Evolutionary conservation across 2,329 filamentous ascomycete genomes (phyloP).

Genomic region (Pyricularia grisea): DNA sequence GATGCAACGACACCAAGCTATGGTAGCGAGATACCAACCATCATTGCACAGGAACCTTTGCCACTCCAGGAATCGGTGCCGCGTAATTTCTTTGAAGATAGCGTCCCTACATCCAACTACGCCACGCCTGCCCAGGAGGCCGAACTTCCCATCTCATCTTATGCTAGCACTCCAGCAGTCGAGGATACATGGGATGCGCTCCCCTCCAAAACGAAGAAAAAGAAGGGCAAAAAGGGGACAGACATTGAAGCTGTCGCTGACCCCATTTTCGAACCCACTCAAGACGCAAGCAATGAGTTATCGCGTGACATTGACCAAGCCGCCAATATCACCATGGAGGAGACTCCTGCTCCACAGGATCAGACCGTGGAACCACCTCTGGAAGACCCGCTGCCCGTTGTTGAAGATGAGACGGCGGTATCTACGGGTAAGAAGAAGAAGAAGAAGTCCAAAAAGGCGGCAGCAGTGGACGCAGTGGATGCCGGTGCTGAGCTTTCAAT

Average conservation of each 20-base stretch:
- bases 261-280: neutral
- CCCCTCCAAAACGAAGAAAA: neutral
- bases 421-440: neutral
- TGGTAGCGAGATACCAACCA: neutral
- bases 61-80: neutral
- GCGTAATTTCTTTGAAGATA: neutral
- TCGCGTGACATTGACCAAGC: neutral
- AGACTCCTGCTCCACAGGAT: neutral
- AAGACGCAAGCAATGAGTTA: neutral
- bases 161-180: neutral
- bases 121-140: neutral
- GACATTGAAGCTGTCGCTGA: neutral
- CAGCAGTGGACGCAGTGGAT: neutral
- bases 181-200: neutral
- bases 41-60: neutral
- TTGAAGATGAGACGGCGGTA: neutral
- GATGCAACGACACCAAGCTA: neutral
- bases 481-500: neutral
- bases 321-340: neutral
- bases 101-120: neutral
- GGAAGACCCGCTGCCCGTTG: neutral
- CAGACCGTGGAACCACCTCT: neutral
- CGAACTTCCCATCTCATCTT: neutral
- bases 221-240: neutral
- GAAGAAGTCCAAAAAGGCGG: neutral